Base-by-base conservation (phyloP, 139 green algal species). In the Chlamydomonas sp. region DNA sequence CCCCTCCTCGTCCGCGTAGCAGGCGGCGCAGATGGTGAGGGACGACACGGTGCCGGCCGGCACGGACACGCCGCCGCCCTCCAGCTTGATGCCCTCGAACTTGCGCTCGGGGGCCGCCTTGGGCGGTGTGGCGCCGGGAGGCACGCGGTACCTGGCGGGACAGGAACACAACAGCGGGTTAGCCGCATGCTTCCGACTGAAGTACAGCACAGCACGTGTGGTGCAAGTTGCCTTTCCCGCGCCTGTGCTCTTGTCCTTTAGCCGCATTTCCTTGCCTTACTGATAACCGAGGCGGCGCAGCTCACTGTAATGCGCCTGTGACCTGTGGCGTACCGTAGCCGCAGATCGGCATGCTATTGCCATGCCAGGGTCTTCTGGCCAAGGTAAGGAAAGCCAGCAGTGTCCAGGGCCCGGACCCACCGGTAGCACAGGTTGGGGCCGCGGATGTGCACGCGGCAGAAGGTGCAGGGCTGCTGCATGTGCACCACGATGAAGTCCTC, bases 401-500 rank as follows among this genome's bases (percentile, higher is more conserved):
- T 64, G 76, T 63, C 68, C 14, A 80, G 15, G 14, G 59, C 7
- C 49, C 3, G 17, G 14, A 18, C 85, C 20, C 63, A 89, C 82
- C 83, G 86, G 86, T 90, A 85, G 12, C 82, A 63, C 68, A 62
- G 78, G 67, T 71, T 67, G 82, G 76, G 84, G 10, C 84, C 77
- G 12, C 69, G 63, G 67, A 93, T 85, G 82, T 95, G 91, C 12
- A 31, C 79, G 17, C 93, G 89, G 93, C 98, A 99, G 88, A 97
- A 95, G 83, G 91, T 95, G 94, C 98, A 99, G 71, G 94, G 93
- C 89, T 97, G 95, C 77, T 95, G 94, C 83, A 99, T 89, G 92
- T 99, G 97, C 59, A 97, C 97, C 79, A 99, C 96, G 80, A 99
- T 99, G 92, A 99, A 99, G 93, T 99, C 98, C 77, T 99, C 96